phyloP scores from a whole-genome alignment of 345 rosid species.

The Eucalyptus leucophloia region DNA sequence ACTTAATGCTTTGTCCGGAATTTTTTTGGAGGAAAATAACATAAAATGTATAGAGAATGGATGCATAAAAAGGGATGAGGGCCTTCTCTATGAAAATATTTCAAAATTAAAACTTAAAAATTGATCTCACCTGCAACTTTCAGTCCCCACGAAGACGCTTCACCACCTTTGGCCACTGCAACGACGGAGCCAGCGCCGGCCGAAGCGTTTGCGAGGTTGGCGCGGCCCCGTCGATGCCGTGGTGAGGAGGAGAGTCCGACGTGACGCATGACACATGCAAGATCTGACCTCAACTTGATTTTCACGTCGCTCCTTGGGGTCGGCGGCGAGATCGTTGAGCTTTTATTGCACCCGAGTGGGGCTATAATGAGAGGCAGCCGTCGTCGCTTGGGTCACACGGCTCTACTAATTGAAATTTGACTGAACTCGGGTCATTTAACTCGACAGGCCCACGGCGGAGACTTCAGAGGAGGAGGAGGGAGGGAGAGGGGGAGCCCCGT shows the following conservation, averaged over 20 bases:
- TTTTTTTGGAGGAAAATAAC: neutral
- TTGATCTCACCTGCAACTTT: neutral
- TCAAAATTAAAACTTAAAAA: neutral
- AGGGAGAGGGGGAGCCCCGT: neutral
- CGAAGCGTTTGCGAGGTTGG: neutral
- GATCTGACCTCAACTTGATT: neutral
- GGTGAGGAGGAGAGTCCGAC: neutral
- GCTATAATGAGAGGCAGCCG: neutral
- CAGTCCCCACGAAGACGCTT: neutral
- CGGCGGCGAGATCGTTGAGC: neutral
- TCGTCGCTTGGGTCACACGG: neutral
- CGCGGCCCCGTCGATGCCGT: neutral
- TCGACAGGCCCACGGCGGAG: neutral
- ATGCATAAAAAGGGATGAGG: neutral
- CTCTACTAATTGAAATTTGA: neutral
- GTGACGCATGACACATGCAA: rapidly evolving
- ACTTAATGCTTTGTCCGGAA: neutral
- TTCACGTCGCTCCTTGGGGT: neutral
- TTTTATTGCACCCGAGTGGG: neutral
- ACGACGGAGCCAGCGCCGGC: neutral
- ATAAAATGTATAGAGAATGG: neutral
- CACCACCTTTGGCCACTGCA: neutral
- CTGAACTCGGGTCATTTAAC: neutral
- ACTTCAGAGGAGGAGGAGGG: neutral
- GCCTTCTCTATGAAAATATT: neutral